phyloP scores from a whole-genome alignment of 2,329 filamentous ascomycete genomes.

The Trichoderma guizhouense region DNA sequence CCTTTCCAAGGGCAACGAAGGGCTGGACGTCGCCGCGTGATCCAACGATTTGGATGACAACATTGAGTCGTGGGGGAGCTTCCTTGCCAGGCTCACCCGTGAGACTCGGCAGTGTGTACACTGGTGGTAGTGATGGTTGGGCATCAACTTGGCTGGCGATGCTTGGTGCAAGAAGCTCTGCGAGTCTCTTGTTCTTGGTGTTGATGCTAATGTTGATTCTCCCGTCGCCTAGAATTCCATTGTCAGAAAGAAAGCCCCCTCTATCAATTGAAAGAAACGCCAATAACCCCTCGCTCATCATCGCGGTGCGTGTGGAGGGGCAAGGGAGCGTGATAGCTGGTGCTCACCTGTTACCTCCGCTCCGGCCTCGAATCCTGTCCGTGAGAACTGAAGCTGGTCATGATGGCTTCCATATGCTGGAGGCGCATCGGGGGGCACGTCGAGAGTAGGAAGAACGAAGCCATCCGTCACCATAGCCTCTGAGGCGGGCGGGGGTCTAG shows the following conservation, averaged over 20 bases:
- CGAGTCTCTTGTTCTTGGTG: conserved; percentile 63
- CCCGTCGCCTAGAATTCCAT: conserved; percentile 58
- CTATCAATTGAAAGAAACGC: neutral
- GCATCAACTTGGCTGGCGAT: conserved; percentile 55
- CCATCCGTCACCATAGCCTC: conserved; percentile 38
- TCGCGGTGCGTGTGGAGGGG: neutral
- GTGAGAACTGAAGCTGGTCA: conserved; percentile 56
- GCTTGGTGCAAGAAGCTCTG: conserved; percentile 64
- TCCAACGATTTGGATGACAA: conserved; percentile 73
- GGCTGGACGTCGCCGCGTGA: conserved; percentile 74
- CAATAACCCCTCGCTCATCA: neutral
- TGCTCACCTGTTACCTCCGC: conserved; percentile 53
- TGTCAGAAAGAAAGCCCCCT: neutral
- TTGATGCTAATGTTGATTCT: conserved; percentile 78
- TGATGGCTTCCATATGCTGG: conserved; percentile 59
- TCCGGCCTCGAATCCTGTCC: conserved; percentile 60
- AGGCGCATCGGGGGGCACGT: conserved; percentile 41
- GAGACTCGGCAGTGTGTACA: conserved; percentile 70
- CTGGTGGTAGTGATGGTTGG: conserved; percentile 56
- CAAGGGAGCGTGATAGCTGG: neutral
- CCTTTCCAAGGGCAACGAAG: conserved; percentile 66
- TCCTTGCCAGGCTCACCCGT: conserved; percentile 59
- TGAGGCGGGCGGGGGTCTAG: neutral
- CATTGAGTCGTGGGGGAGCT: conserved; percentile 59
- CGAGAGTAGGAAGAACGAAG: conserved; percentile 42